Base-by-base conservation (phyloP, 2,329 filamentous ascomycete genomes). In the Falciphora oryzae region DNA sequence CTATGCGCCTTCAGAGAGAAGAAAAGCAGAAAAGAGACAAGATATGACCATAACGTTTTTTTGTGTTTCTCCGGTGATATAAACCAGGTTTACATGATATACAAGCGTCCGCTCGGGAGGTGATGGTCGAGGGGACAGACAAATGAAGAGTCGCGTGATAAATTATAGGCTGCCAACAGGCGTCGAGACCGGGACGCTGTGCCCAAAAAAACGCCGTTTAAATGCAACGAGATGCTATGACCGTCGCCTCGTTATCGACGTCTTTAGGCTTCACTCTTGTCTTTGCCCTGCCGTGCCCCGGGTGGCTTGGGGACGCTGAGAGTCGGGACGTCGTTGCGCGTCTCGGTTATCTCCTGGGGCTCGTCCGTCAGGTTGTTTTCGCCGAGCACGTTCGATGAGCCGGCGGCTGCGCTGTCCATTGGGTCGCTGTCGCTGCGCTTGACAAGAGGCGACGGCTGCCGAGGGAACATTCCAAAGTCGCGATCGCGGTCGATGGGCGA, bases 401-500 rank as follows among this genome's bases (percentile, higher is more conserved):
- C 35, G n/a, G 50, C 61, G 22, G 22, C 50, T 10, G 44, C 61
- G 27, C 10, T 50, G 22, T 63, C 50, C 44, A 56, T 63, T 16
- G 61, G 61, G 29, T 69, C 70, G 63, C 67, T 71, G 50, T 71
- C 70, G n/a, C 75, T 72, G 16, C 71, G 68, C 27, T 66, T 70
- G 3, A 69, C 70, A 31, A 74, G 68, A 22, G 71, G 73, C 29
- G 73, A 73, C 18, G 73, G 72, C 16, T 71, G 67, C 32, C 73
- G 73, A 57, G 72, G 74, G 63, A 73, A 72, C 63, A 74, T 72
- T 25, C 70, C 71, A 64, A 77, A 77, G 61, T 75, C 77, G 11
- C 84, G 65, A 27, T 63, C 62, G 29, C 68, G 78, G 66, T 88
- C 87, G 64, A 87, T 83, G 1, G 90, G 90, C 61, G 89, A 91